These are phyloP conservation scores for Teunomyces gatunensis DNA, from an alignment of 805 yeast genomes.

Conservation along the genomic window DNA sequence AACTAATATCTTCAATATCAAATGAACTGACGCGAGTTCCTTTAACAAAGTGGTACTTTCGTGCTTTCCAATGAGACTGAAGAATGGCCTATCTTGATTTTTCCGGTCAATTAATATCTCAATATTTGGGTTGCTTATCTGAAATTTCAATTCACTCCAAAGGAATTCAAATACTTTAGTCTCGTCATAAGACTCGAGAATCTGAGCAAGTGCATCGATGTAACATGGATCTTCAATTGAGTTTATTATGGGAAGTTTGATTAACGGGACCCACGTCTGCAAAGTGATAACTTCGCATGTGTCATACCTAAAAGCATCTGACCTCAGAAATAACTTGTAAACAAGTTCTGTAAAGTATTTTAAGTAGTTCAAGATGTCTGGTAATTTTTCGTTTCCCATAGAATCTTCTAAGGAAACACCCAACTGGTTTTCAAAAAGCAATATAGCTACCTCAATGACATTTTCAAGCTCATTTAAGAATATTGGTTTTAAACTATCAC, in stretches of 20 bases:
- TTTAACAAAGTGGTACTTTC: background rate
- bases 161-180: background rate
- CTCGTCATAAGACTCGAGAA: background rate
- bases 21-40: background rate
- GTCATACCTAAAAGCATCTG: too few relatives aligned
- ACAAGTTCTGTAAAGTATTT: too few relatives aligned
- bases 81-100: background rate
- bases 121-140: background rate
- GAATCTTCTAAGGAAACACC: too few relatives aligned
- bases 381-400: too few relatives aligned
- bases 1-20: background rate
- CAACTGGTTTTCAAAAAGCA: too few relatives aligned
- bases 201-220: too few relatives aligned
- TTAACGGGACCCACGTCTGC: background rate
- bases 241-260: background rate
- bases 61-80: background rate
- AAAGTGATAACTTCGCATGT: background rate
- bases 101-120: background rate
- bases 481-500: too few relatives aligned
- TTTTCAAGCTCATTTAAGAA: too few relatives aligned
- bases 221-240: too few relatives aligned
- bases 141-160: background rate
- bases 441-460: too few relatives aligned
- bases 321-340: too few relatives aligned
- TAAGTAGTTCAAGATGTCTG: too few relatives aligned